Conservation (phyloP, 495 filamentous ascomycete genomes). For the Rostrohypoxylon terebratum region DNA sequence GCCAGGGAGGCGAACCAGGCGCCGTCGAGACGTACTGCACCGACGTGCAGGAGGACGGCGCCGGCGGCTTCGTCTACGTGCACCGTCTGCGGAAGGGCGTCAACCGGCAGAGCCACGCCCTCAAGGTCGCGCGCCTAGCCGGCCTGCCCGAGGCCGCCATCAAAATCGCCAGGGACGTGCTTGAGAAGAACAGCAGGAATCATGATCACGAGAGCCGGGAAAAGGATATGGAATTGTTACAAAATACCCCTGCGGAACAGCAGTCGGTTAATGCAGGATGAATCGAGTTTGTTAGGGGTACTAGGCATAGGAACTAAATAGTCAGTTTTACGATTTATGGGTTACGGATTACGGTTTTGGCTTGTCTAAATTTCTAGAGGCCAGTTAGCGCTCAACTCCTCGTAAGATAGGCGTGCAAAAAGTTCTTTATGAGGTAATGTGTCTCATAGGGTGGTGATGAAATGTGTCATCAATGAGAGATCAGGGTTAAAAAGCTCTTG, state of each 20-base stretch:
- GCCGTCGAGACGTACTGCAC: conserved; percentile 89
- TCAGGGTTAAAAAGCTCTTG: conserved; percentile 71
- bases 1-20: conserved; percentile 54
- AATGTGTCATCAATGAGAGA: conserved; percentile 58
- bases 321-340: not conserved
- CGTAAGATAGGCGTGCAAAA: conserved; percentile 24
- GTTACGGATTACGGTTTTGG: conserved; percentile 6
- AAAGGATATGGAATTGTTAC: conserved; percentile 16
- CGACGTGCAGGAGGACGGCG: conserved; percentile 77
- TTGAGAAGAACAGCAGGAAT: conserved; percentile 39
- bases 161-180: conserved; percentile 62
- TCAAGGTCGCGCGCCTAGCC: conserved; percentile 91
- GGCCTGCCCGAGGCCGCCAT: conserved; percentile 75
- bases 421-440: conserved; percentile 37
- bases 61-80: conserved; percentile 81
- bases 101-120: conserved; percentile 86
- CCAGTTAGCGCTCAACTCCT: conserved; percentile 51
- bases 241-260: conserved; percentile 27
- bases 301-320: not conserved
- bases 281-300: not conserved
- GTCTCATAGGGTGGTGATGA: conserved; percentile 65
- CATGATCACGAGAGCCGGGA: not conserved
- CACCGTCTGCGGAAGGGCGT: conserved; percentile 84
- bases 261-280: conserved; percentile 2
- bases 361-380: conserved; percentile 20